Evolutionary conservation across 2,329 filamentous ascomycete genomes (phyloP), one percentile per base, ranked within the genome.

Genomic region (Graphilbum ipis-grandicollis): DNA sequence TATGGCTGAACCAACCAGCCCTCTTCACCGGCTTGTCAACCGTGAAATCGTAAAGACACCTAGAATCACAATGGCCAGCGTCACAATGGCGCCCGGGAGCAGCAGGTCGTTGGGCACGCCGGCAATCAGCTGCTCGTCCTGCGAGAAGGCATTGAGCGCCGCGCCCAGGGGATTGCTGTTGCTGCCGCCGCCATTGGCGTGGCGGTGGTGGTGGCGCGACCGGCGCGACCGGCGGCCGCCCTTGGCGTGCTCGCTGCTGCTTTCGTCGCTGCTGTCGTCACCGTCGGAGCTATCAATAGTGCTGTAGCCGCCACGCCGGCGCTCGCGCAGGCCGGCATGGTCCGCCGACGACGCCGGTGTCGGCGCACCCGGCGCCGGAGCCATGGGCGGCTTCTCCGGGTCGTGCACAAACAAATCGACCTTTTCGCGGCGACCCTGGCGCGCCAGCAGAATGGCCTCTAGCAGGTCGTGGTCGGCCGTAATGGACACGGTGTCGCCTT

Each of bases 401-500:
- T 98, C 81, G 54, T 98, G 90, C 12, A 96, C 86, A 49, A 93
- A 96, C 14, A 98, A 68, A 50, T 98, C 90, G 17, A 98, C 90
- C 66, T 98, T 98, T 47, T 96, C 90, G 33, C 75, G 76, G 47
- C 66, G 74, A 33, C 71, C 68, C 40, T 80, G 75, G 41, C 83
- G 78, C 5, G 88, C 83, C 21, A 96, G 69, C 17, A 77, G 66
- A 46, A 98, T 83, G 2, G 90, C 85, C 57, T 98, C 90, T 2
- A 90, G 60, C 31, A 98, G 69, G 53, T 98, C 90, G 45, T 88
- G 79, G 51, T 96, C 85, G 0, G 88, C 93, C 10, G 90, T 98
- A 53, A 98, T 93, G 30, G 86, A 93, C 14, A 98, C 85, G 1
- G 83, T 86, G 53, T 98, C 90, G 39, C 90, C 88, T 53, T 98